Evolutionary conservation across 352 stramenopile species (phyloP).

Genomic region (Globisporangium cylindrosporum): DNA sequence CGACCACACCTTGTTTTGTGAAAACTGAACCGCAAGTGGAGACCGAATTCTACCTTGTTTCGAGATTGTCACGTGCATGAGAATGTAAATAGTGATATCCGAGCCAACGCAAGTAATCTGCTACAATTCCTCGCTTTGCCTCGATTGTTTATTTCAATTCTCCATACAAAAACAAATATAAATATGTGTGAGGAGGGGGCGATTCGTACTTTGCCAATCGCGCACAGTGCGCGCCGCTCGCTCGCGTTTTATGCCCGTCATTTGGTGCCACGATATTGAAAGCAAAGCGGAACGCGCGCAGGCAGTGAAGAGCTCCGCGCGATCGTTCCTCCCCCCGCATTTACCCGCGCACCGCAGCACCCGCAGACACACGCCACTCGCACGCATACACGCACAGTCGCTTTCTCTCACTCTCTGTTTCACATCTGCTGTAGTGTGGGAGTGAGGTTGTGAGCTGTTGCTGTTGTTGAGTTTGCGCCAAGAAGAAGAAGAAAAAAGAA

Average conservation of each 20-base stretch:
- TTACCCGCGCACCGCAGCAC: not conserved
- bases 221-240: not conserved
- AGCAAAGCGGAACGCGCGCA: slow-evolving; percentile 15
- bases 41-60: slow-evolving; percentile 12
- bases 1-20: not conserved
- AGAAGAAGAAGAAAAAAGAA: not conserved
- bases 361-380: not conserved
- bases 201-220: slow-evolving; percentile 23
- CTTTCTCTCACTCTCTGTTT: not conserved
- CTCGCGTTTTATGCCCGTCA: slow-evolving; percentile 7
- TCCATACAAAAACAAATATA: not conserved
- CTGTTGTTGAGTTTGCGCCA: not conserved
- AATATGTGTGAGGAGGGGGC: slow-evolving; percentile 2
- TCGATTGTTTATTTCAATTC: not conserved
- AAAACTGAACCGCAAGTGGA: not conserved
- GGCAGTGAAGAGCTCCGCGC: not conserved
- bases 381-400: not conserved
- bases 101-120: not conserved
- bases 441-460: not conserved
- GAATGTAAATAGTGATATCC: not conserved
- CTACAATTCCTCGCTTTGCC: not conserved
- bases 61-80: not conserved
- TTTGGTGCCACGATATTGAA: slow-evolving; percentile 8
- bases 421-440: not conserved
- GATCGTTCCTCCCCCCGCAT: slow-evolving; percentile 3